Evolutionary conservation across 1,284 basidiomycete species (phyloP).

Genomic region (Flammula alnicola): DNA sequence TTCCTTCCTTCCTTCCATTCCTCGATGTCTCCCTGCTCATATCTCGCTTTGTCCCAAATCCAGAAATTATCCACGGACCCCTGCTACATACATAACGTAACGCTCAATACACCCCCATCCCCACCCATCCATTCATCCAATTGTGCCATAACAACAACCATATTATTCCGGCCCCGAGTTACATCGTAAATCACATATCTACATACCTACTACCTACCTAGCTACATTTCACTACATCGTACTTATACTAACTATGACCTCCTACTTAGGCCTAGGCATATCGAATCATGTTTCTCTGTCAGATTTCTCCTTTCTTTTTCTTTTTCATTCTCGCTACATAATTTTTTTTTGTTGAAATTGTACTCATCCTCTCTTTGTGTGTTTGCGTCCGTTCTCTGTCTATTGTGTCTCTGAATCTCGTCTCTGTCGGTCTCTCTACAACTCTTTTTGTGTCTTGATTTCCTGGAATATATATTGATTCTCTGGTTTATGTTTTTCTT

Average conservation of each 20-base stretch:
- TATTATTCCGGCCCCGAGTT: background rate
- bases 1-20: background rate
- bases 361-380: constrained; percentile 5
- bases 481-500: no score
- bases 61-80: background rate
- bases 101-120: constrained; percentile 10
- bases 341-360: constrained; percentile 1
- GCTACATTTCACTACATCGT: constrained; percentile 6
- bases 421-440: no score
- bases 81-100: background rate
- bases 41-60: constrained; percentile 9
- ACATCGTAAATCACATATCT: constrained; percentile 6
- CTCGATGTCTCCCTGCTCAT: background rate
- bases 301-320: background rate
- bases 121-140: constrained; percentile 5
- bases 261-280: constrained; percentile 4
- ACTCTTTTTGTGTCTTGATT: constrained; percentile 1
- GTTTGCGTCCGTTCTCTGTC: no score
- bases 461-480: constrained; percentile 12
- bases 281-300: background rate
- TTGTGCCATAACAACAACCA: constrained; percentile 16
- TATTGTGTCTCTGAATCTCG: no score
- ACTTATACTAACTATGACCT: constrained; percentile 3
- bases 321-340: background rate
- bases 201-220: constrained; percentile 9